Conservation (phyloP, 345 rosid species). For the Excoecaria cochinchinensis region DNA sequence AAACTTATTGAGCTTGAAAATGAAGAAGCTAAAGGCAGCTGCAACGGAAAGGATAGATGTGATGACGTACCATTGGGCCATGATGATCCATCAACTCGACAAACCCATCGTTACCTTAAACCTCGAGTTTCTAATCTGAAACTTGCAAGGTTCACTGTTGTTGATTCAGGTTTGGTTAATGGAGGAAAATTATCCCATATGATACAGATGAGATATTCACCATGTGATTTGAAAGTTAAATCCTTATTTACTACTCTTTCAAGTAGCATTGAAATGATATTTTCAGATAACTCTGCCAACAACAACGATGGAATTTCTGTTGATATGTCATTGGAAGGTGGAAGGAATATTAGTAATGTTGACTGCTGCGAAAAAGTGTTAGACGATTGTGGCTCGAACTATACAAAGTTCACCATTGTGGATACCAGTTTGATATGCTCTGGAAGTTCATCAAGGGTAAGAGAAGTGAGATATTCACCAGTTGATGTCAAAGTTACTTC, state of each 20-base stretch:
- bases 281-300: slow-evolving; percentile 22
- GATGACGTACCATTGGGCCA: slow-evolving; percentile 39
- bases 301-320: slow-evolving; percentile 26
- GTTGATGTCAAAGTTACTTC: slow-evolving; percentile 25
- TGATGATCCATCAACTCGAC: slow-evolving; percentile 42
- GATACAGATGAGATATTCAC: slow-evolving; percentile 43
- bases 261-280: slow-evolving; percentile 26
- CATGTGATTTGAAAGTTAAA: slow-evolving; percentile 31
- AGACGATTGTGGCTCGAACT: slow-evolving; percentile 17
- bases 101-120: slow-evolving; percentile 50
- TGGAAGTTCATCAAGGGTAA: slow-evolving; percentile 34
- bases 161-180: slow-evolving; percentile 53
- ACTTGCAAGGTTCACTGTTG: slow-evolving; percentile 52
- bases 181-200: slow-evolving; percentile 47
- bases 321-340: slow-evolving; percentile 25
- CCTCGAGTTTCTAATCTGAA: slow-evolving; percentile 47
- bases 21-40: slow-evolving; percentile 36
- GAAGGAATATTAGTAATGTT: slow-evolving; percentile 20
- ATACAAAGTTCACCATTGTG: slow-evolving; percentile 46
- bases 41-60: slow-evolving; percentile 32
- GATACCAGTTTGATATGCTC: slow-evolving; percentile 53
- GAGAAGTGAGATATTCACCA: slow-evolving; percentile 46
- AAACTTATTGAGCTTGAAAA: slow-evolving; percentile 56
- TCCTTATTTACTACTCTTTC: slow-evolving; percentile 29
- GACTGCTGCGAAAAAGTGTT: slow-evolving; percentile 11